Conservation (phyloP, 306 rosid species). For the Corylus americana region DNA sequence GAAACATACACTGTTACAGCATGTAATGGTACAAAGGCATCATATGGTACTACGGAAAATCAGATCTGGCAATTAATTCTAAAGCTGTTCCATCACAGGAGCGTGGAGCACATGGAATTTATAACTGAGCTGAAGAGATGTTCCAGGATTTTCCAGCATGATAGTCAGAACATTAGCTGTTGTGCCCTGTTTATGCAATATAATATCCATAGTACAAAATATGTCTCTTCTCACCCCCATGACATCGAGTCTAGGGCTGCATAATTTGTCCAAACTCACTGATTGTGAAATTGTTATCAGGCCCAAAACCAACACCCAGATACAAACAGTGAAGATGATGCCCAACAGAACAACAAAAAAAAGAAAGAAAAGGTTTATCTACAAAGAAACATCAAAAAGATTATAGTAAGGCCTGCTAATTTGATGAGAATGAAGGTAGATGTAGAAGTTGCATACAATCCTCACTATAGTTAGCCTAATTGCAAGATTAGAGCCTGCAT, state of each 20-base stretch:
- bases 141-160: conserved; percentile 9
- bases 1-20: not conserved
- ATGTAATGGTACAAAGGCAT: not conserved
- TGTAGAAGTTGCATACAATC: too few species aligned
- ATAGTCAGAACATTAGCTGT: conserved; percentile 22
- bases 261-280: not conserved
- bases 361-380: too few species aligned
- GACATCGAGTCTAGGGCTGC: not conserved
- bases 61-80: conserved; percentile 19
- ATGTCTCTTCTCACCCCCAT: not conserved
- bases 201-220: not conserved
- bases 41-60: conserved; percentile 27
- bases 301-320: not conserved
- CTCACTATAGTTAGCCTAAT: not conserved
- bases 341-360: not conserved
- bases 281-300: not conserved
- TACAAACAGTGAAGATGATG: not conserved
- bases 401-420: too few species aligned
- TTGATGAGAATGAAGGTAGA: too few species aligned
- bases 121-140: conserved; percentile 2
- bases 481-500: not conserved
- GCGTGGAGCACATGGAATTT: conserved; percentile 21
- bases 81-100: not conserved
- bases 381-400: too few species aligned
- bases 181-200: not conserved